Evolutionary conservation across 2,329 filamentous ascomycete species (phyloP), one percentile per base, ranked within the genome.

Genomic region (Fusarium sp.): DNA sequence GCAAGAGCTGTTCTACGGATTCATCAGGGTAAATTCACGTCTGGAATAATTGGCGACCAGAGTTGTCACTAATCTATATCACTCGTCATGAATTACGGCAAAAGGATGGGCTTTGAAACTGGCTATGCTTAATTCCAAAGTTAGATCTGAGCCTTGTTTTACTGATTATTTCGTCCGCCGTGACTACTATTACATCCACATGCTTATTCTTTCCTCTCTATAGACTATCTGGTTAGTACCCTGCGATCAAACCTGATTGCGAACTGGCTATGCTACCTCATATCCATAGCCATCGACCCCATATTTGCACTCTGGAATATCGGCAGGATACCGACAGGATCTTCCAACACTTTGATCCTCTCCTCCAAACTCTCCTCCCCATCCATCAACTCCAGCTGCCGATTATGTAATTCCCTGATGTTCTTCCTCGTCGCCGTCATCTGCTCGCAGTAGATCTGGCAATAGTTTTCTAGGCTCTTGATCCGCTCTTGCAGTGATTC

Each of bases 301-400:
- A 30, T 3, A 13, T 30, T 26, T 0, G 45, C 6, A 2, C 4
- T 35, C 3, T 55, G 14, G 6, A 64, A 59, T 0, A 51, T 1
- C 0, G 61, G 52, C 0, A 59, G 8, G 3, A 64, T 17, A 2
- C 41, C 39, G 1, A 33, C 30, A 0, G 52, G 45, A 2, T 52
- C 28, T 9, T 64, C 61, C 40, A 64, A n/a, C 5, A 20, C 13
- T 3, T 43, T 41, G 5, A 64, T 49, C 7, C 61, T 64, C 3
- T 64, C 61, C 2, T 64, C 61, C 33, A 64, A 30, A n/a, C 20
- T 63, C 20, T 64, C 61, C 11, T 64, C 61, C 1, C 61, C 61
- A 17, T 64, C 61, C 52, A 64, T 58, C n/a, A 64, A 28, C 20
- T 64, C 61, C 10, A 64, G 2, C 17, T 64, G 61, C 3, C 61